Evolutionary conservation across 2,329 filamentous ascomycete genomes (phyloP).

Genomic region (Fusarium hostae): DNA sequence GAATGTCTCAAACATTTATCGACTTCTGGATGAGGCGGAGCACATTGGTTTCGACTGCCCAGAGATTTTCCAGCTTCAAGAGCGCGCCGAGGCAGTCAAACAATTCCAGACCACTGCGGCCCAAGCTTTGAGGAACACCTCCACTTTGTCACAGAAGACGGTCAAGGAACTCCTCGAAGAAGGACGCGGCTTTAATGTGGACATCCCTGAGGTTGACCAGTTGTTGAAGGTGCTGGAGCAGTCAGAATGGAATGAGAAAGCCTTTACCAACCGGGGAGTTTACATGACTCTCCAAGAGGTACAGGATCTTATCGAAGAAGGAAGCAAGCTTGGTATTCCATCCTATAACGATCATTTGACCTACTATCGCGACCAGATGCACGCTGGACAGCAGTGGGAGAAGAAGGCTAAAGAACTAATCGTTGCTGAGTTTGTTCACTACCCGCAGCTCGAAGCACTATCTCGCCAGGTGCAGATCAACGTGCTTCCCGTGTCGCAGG

Average conservation of each 20-base stretch:
- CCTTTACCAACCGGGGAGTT: constrained; percentile 70
- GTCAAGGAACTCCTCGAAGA: constrained; percentile 92
- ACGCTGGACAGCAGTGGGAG: constrained; percentile 88
- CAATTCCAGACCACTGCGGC: constrained; percentile 83
- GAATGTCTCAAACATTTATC: constrained; percentile 88
- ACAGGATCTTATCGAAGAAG: constrained; percentile 79
- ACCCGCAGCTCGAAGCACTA: constrained; percentile 91
- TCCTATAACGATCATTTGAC: constrained; percentile 82
- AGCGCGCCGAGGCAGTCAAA: constrained; percentile 85
- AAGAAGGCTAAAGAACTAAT: constrained; percentile 92
- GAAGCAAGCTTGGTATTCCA: constrained; percentile 79
- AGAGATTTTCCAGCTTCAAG: constrained; percentile 86
- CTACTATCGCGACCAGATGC: constrained; percentile 79
- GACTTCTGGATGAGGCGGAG: constrained; percentile 84
- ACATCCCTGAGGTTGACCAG: constrained; percentile 87
- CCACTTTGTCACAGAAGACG: constrained; percentile 72
- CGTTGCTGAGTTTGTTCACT: constrained; percentile 90
- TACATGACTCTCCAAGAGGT: constrained; percentile 83
- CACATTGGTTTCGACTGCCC: constrained; percentile 92
- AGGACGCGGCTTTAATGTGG: constrained; percentile 88
- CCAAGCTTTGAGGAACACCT: constrained; percentile 73
- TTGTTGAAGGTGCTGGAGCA: constrained; percentile 85
- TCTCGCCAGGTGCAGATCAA: constrained; percentile 80
- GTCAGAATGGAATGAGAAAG: constrained; percentile 88
- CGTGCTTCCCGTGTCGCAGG: constrained; percentile 80